Base-by-base conservation (phyloP, 169 alveolate genomes). In the Besnoitia besnoiti region DNA sequence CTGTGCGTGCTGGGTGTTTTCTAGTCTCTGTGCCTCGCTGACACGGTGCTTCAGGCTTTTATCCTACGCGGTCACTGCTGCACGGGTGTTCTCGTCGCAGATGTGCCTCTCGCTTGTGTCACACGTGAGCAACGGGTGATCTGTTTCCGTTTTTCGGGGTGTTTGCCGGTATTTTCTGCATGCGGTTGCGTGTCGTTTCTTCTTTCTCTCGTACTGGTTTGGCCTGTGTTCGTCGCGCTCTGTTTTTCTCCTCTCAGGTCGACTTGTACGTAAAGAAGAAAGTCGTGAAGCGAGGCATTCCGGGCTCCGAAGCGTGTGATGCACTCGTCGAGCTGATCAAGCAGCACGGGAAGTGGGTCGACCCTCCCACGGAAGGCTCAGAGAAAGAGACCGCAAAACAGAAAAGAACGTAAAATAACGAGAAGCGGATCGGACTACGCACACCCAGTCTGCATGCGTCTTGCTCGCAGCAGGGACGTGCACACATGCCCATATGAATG, bases 221-320 rank as follows among this genome's bases (percentile, higher is more conserved):
- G 87, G 8, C 51, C 33, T 77, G 59, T 42, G 87, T 51, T 16
- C 24, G 67, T 14, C n/a, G 67, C 14, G 24, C 24, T 51, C 24
- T 62, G 35, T 62, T 7, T 62, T 35, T 73, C 19, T 2, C 46
- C n/a, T 8, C n/a, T n/a, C 92, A 95, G 97, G 96, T 97, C 59
- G 98, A 97, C 76, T 91, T 97, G 88, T 97, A 97, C 85, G 97
- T 96, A 79, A 96, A 95, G 84, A 96, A 97, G 91, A 92, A 96
- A 90, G 80, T 94, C 77, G 97, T 96, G 67, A 96, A 96, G 92
- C 76, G 98, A 79, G 96, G 95, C 90, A 94, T 97, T 42, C 97
- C 98, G 39, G 94, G 96, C 27, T 98, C 94, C 51, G 94, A 96
- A 42, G 97, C 97, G 0, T 94, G 97, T 51, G 97, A 97, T 90